A percentile compares a stretch with the other conserved stretches of the same genome.
Conservation (phyloP, 441 rosid species). For the Populus hybrid region DNA sequence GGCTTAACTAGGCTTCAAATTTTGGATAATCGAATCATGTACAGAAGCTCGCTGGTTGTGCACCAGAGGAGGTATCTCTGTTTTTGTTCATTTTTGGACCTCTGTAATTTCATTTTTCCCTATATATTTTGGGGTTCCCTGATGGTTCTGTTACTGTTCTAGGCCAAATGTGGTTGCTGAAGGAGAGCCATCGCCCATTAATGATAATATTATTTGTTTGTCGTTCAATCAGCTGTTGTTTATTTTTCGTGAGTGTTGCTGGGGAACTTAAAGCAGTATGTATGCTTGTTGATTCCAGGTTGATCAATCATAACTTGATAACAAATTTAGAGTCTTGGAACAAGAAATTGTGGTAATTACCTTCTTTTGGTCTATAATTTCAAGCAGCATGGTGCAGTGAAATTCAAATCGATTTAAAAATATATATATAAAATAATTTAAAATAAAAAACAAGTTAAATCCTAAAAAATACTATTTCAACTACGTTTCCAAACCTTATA, state of each 20-base stretch:
- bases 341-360: too few species aligned
- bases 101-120: conserved; percentile 17
- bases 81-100: conserved; percentile 36
- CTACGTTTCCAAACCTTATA: too few species aligned
- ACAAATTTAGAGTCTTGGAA: too few species aligned
- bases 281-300: too few species aligned
- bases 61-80: conserved; percentile 21
- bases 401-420: too few species aligned
- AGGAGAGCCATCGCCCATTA: conserved; percentile 9
- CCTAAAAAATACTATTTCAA: too few species aligned
- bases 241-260: neutral
- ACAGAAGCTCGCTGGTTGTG: conserved; percentile 27
- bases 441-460: too few species aligned
- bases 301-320: too few species aligned
- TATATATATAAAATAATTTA: too few species aligned
- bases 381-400: neutral
- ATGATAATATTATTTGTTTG: neutral
- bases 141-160: conserved; percentile 14
- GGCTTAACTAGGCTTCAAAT: conserved; percentile 36
- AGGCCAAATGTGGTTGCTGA: conserved; percentile 21
- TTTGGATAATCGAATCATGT: conserved; percentile 35
- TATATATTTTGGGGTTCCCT: conserved; percentile 14
- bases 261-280: neutral
- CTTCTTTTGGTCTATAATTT: too few species aligned
- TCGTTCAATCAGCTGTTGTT: neutral